Conservation (phyloP, 169 alveolate genomes). For the Plasmodium chabaudi region DNA sequence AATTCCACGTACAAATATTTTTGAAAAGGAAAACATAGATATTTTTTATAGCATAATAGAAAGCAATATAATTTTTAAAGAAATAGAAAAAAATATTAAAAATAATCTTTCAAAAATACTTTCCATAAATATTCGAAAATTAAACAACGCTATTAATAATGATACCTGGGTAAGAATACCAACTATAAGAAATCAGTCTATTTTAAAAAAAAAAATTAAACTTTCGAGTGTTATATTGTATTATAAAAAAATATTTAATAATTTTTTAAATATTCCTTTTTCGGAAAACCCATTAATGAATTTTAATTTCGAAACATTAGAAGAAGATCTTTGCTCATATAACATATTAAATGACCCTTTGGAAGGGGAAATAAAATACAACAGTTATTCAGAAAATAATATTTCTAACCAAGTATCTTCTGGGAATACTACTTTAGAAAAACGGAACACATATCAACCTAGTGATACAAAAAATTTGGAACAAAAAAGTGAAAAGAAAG, state of each 20-base stretch:
- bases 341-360: constrained; percentile 7
- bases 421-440: neutral
- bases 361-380: neutral
- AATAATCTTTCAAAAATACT: constrained; percentile 16
- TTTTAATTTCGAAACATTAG: constrained; percentile 44
- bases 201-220: constrained; percentile 34
- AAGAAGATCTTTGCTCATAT: constrained; percentile 22
- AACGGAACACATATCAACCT: neutral
- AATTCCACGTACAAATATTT: neutral
- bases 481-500: neutral
- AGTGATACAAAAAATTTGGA: neutral
- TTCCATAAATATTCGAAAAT: constrained; percentile 33
- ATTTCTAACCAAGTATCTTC: neutral
- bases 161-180: constrained; percentile 68
- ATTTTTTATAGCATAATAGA: constrained; percentile 20
- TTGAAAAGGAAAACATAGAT: constrained; percentile 11
- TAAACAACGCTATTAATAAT: constrained; percentile 48
- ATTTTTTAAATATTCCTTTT: constrained; percentile 53
- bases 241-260: constrained; percentile 43
- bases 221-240: constrained; percentile 32
- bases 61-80: constrained; percentile 25
- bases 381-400: neutral
- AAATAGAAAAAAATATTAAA: constrained; percentile 66
- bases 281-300: constrained; percentile 61
- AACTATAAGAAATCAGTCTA: constrained; percentile 20